Conservation (phyloP, 441 rosid genomes). For the Gossypium schwendimanii region DNA sequence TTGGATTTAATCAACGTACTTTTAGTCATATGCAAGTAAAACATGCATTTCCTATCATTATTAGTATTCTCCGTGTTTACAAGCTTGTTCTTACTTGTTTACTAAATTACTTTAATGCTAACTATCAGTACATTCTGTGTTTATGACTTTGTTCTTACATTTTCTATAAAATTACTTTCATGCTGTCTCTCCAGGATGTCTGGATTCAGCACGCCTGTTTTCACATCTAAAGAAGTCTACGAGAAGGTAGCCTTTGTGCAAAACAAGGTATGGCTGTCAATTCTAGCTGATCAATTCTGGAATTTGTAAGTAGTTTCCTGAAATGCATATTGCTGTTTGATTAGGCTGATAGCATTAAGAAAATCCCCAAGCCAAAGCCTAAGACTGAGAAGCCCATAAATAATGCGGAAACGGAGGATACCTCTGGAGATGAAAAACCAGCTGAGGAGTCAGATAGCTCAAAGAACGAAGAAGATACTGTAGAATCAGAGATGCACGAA, state of each 20-base stretch:
- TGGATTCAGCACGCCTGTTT: conserved; percentile 47
- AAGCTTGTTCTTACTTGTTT: no score
- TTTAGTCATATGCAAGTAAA: neutral
- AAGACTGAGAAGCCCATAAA: conserved; percentile 59
- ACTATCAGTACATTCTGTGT: no score
- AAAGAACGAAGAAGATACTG: conserved; percentile 18
- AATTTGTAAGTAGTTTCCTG: neutral
- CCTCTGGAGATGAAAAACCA: conserved; percentile 24
- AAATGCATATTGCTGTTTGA: neutral
- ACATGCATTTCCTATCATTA: neutral
- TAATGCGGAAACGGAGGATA: conserved; percentile 21
- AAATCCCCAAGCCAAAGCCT: conserved; percentile 85
- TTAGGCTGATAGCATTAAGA: conserved; percentile 52
- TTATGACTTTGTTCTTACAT: neutral
- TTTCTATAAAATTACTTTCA: neutral
- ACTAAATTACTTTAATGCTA: no score
- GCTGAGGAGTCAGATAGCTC: conserved; percentile 26
- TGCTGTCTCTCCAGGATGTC: conserved; percentile 39
- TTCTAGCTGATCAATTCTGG: neutral
- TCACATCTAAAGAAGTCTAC: conserved; percentile 77
- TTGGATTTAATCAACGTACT: neutral
- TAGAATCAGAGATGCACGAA: conserved; percentile 42
- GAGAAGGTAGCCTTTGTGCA: conserved; percentile 51
- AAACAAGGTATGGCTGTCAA: conserved; percentile 52
- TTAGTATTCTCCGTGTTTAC: neutral